These are phyloP conservation scores for Boletus barrowsii DNA, from an alignment of 768 basidiomycete species.

Conservation along the genomic window DNA sequence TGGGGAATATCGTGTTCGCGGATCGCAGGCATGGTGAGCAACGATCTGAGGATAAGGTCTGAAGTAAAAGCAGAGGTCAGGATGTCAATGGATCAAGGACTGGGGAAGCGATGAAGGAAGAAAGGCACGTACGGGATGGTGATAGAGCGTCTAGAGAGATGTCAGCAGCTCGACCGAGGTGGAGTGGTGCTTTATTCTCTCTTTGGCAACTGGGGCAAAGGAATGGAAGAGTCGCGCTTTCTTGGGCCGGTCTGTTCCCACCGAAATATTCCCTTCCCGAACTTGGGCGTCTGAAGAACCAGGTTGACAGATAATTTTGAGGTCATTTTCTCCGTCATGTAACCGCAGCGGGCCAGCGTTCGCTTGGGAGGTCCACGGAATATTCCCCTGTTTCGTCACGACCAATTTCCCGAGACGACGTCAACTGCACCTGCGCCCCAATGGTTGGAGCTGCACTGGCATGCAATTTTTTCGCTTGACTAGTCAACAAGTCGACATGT, in stretches of 20 bases:
- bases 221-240: slow-evolving; percentile 29
- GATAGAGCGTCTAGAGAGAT: slow-evolving; percentile 26
- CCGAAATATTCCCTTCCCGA: slow-evolving; percentile 18
- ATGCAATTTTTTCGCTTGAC: slow-evolving; percentile 7
- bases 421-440: neutral
- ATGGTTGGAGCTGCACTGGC: neutral
- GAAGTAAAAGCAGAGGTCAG: neutral
- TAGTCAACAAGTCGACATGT: neutral
- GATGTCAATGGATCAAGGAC: slow-evolving; percentile 10
- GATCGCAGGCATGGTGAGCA: slow-evolving; percentile 25
- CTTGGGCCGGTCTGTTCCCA: slow-evolving; percentile 30
- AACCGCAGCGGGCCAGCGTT: slow-evolving; percentile 4
- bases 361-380: neutral
- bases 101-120: slow-evolving; percentile 5
- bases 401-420: neutral
- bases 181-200: slow-evolving; percentile 32
- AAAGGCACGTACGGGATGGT: slow-evolving; percentile 20
- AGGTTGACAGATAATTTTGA: slow-evolving; percentile 4
- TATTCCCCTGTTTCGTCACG: slow-evolving; percentile 7
- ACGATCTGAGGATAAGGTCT: neutral
- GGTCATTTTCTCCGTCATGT: slow-evolving; percentile 9
- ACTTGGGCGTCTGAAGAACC: slow-evolving; percentile 16
- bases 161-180: slow-evolving; percentile 22
- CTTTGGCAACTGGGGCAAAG: slow-evolving; percentile 33
- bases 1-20: slow-evolving; percentile 25